Evolutionary conservation across 257 asterid species (phyloP).

Genomic region (Nicotiana tomentosiformis): DNA sequence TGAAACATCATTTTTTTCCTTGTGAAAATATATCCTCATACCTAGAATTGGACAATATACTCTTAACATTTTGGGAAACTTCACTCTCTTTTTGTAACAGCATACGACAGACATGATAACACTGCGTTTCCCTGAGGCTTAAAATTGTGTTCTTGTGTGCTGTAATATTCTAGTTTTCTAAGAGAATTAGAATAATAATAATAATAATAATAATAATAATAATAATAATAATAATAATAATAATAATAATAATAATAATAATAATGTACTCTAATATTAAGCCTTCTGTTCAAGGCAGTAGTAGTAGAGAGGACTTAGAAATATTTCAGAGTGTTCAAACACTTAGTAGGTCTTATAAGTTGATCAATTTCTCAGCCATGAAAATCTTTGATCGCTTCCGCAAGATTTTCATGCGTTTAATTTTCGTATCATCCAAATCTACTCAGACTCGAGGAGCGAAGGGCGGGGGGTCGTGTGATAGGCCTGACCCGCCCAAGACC

Average conservation of each 20-base stretch:
- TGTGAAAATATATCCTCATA: constrained; percentile 7
- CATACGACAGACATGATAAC: constrained; percentile 55
- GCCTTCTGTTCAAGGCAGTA: no score
- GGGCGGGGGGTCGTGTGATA: no score
- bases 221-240: no score
- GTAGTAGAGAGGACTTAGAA: neutral
- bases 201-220: no score
- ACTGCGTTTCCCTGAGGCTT: constrained; percentile 44
- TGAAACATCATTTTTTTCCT: constrained; percentile 26
- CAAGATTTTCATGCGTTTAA: constrained; percentile 48
- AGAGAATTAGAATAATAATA: neutral
- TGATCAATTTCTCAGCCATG: constrained; percentile 27
- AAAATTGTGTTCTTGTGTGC: constrained; percentile 2
- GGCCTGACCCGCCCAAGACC: constrained; percentile 60
- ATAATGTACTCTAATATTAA: no score
- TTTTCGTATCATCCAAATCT: constrained; percentile 22
- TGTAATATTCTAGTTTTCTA: neutral
- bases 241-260: no score
- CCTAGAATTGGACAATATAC: constrained; percentile 1
- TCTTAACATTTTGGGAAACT: neutral
- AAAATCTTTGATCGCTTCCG: constrained; percentile 53
- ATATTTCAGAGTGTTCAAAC: neutral
- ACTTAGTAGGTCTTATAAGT: neutral
- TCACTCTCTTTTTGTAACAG: constrained; percentile 29
- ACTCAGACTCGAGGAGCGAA: neutral